Percentiles rank a stretch among this genome's conserved stretches.
Conservation (phyloP, 202 grass and related monocot species). For the Panicum hallii region DNA sequence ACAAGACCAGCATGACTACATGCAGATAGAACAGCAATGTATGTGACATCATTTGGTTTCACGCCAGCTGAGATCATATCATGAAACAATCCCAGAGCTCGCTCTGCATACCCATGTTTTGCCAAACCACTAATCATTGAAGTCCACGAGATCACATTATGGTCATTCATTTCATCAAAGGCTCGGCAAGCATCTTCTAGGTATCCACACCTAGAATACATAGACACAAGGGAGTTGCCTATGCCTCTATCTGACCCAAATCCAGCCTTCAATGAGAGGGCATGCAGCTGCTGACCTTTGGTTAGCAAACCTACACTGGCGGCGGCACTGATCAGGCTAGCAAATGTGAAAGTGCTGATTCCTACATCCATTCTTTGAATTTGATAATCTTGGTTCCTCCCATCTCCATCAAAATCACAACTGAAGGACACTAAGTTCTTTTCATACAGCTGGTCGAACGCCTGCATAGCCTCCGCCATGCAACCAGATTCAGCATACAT, state of each 20-base stretch:
- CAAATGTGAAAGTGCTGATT: constrained; percentile 74
- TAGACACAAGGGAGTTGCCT: constrained; percentile 79
- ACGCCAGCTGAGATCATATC: constrained; percentile 59
- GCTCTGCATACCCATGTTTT: constrained; percentile 73
- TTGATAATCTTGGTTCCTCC: constrained; percentile 48
- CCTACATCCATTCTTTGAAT: constrained; percentile 54
- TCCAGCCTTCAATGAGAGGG: constrained; percentile 70
- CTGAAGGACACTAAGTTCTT: constrained; percentile 64
- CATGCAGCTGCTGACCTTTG: constrained; percentile 82
- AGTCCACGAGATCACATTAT: constrained; percentile 91
- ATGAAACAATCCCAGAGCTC: constrained; percentile 63
- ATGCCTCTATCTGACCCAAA: constrained; percentile 64
- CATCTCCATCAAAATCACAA: constrained; percentile 40
- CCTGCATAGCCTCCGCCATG: constrained; percentile 69
- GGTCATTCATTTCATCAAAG: constrained; percentile 67
- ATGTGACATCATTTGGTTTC: constrained; percentile 89
- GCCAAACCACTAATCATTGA: constrained; percentile 87
- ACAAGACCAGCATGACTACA: constrained; percentile 84
- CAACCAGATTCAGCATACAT: constrained; percentile 77
- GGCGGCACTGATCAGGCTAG: constrained; percentile 79
- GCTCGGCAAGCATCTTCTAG: constrained; percentile 68
- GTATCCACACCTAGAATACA: constrained; percentile 91
- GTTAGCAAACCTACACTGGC: constrained; percentile 75
- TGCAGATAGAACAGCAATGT: constrained; percentile 78
- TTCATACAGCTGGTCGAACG: constrained; percentile 62